phyloP scores from a whole-genome alignment of 306 rosid species.

The Rosa persica region DNA sequence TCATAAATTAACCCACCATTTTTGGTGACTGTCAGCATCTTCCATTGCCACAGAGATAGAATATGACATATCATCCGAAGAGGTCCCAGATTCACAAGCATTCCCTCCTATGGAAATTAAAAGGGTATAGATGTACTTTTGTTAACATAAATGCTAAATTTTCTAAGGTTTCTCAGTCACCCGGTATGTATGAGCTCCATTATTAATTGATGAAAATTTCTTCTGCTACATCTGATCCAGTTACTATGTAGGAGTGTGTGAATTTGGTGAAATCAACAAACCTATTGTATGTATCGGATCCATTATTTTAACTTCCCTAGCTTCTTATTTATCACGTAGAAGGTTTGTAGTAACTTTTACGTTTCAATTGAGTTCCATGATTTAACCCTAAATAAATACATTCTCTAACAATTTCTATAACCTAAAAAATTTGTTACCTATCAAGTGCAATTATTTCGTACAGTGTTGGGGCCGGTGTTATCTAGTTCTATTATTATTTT shows the following conservation, averaged over 20 bases:
- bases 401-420: not conserved
- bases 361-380: not conserved
- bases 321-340: no score
- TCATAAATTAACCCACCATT: not conserved
- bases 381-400: not conserved
- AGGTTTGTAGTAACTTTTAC: no score
- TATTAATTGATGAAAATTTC: slow-evolving; percentile 6
- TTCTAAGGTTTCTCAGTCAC: slow-evolving; percentile 15
- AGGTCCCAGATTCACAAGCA: slow-evolving; percentile 45
- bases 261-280: no score
- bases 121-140: slow-evolving; percentile 20
- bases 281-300: no score
- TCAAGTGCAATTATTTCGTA: not conserved
- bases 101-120: slow-evolving; percentile 22
- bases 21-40: slow-evolving; percentile 29
- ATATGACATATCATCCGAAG: slow-evolving; percentile 40
- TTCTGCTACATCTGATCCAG: not conserved
- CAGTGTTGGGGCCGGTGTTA: not conserved
- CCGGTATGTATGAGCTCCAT: slow-evolving; percentile 23
- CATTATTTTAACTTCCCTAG: no score
- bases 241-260: no score
- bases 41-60: slow-evolving; percentile 25
- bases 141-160: slow-evolving; percentile 25
- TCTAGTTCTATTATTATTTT: not conserved
- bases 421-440: not conserved